phyloP scores from a whole-genome alignment of 257 asterid species.

The Fraxinus anomala region DNA sequence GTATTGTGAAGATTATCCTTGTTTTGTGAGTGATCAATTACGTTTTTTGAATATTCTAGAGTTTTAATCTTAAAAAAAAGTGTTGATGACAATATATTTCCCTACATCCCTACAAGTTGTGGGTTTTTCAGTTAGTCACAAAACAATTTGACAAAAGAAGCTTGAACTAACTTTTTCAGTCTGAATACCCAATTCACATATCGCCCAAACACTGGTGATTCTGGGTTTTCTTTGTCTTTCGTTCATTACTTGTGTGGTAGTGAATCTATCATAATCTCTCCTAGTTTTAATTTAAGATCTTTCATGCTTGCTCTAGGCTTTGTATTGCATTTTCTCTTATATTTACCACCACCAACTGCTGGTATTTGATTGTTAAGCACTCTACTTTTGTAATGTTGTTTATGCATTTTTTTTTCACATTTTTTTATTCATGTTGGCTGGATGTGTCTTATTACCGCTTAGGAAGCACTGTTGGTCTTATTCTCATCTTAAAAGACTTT shows the following conservation, averaged over 20 bases:
- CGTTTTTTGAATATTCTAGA: not conserved
- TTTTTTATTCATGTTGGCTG: not conserved
- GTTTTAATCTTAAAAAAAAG: not conserved
- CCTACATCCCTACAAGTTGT: not conserved
- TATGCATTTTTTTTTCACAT: not conserved
- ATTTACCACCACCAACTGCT: not conserved
- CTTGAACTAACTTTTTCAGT: not conserved
- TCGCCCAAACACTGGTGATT: not conserved
- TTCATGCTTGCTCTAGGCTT: not conserved
- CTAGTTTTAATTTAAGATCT: not conserved
- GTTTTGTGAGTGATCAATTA: not conserved
- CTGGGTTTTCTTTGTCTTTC: not conserved
- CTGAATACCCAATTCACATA: not conserved
- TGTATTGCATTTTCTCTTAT: not conserved
- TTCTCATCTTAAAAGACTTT: not conserved
- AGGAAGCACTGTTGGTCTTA: not conserved
- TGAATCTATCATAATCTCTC: not conserved
- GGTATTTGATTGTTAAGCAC: not conserved
- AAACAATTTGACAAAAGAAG: not conserved
- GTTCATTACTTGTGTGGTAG: not conserved
- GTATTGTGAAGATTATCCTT: not conserved
- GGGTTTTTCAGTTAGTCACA: not conserved
- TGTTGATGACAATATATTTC: not conserved
- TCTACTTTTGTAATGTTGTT: not conserved
- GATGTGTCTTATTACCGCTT: not conserved